A percentile compares a stretch with the other conserved stretches of the same genome.
Conservation (phyloP, 768 basidiomycete species). For the Russula lepida region DNA sequence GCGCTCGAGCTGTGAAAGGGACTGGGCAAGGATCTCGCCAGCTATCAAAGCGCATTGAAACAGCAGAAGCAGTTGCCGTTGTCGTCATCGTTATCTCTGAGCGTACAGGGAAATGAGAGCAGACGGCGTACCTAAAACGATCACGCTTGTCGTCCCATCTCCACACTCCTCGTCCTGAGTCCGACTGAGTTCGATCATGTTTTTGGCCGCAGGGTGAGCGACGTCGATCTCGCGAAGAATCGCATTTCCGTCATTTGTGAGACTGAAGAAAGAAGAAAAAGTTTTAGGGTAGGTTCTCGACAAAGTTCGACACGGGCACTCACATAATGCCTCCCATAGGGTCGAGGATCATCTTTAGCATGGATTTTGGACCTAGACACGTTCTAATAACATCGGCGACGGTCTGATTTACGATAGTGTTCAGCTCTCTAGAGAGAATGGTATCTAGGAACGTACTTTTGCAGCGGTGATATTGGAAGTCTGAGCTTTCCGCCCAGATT, state of each 20-base stretch:
- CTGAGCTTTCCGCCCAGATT: conserved; percentile 92
- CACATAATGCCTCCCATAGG: conserved; percentile 99
- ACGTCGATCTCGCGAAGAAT: conserved; percentile 98
- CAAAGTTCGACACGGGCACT: conserved; percentile 25
- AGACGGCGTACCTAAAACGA: conserved; percentile 73
- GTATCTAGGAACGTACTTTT: conserved; percentile 48
- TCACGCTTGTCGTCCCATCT: conserved; percentile 96
- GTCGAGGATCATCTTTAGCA: conserved; percentile 99
- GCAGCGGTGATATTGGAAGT: conserved; percentile 95
- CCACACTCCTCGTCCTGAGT: conserved; percentile 99
- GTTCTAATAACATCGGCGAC: conserved; percentile 98
- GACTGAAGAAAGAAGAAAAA: conserved; percentile 34
- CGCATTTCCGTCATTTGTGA: conserved; percentile 99
- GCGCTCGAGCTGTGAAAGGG: conserved; percentile 85
- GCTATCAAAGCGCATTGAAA: conserved; percentile 43
- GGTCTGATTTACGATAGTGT: conserved; percentile 43
- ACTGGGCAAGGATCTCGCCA: conserved; percentile 95
- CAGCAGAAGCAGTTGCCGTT: background rate
- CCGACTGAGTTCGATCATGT: conserved; percentile 97
- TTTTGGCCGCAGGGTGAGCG: conserved; percentile 97
- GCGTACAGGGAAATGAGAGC: background rate
- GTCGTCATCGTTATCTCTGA: background rate
- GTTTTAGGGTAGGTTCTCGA: background rate
- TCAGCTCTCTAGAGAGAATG: conserved; percentile 1
- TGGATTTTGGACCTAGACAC: conserved; percentile 94